phyloP scores from a whole-genome alignment of 768 basidiomycete species.

The Tulasnella sp. region DNA sequence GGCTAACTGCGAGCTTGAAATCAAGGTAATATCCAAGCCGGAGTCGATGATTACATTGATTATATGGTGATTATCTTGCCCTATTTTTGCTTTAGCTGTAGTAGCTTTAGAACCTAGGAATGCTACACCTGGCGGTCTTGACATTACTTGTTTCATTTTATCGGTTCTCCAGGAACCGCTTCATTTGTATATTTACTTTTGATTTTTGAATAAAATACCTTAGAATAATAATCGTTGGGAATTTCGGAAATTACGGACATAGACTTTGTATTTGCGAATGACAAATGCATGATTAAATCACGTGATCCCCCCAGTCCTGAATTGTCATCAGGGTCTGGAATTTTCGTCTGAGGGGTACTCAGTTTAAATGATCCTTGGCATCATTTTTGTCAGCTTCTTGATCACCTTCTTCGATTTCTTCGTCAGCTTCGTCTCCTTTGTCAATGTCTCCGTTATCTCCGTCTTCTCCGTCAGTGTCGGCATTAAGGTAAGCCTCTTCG shows the following conservation, averaged over 20 bases:
- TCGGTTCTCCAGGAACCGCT: no score
- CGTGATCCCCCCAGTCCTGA: neutral
- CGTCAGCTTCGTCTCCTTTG: neutral
- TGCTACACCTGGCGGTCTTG: slow-evolving; percentile 24
- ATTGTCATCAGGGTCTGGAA: no score
- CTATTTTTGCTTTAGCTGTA: slow-evolving; percentile 13
- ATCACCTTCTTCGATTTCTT: neutral
- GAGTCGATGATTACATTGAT: slow-evolving; percentile 23
- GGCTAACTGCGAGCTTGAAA: neutral
- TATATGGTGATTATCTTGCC: neutral
- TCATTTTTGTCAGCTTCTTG: neutral
- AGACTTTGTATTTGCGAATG: neutral
- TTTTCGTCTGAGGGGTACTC: no score
- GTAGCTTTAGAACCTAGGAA: slow-evolving; percentile 27
- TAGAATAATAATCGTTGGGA: no score
- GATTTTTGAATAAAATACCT: no score
- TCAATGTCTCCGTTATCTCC: neutral
- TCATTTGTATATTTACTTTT: no score
- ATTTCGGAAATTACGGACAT: neutral
- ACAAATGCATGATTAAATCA: slow-evolving; percentile 1
- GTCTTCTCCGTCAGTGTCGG: neutral
- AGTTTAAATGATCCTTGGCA: no score
- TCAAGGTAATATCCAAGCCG: slow-evolving; percentile 27
- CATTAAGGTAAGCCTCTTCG: slow-evolving; percentile 21
- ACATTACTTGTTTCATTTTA: slow-evolving; percentile 19